phyloP scores from a whole-genome alignment of 441 rosid genomes.

The Brassica balearica region DNA sequence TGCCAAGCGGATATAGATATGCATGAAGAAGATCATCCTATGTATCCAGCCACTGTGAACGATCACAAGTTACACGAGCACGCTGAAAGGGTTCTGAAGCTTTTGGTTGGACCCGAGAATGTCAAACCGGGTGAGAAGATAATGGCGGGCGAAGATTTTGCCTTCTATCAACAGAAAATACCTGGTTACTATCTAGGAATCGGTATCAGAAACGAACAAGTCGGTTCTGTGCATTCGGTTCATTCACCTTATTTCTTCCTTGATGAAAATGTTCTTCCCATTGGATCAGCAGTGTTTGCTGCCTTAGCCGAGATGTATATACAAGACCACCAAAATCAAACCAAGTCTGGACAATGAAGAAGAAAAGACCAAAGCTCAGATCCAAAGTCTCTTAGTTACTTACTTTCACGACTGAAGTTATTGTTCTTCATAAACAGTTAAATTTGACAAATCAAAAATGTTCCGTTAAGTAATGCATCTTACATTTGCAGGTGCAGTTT shows the following conservation, averaged over 20 bases:
- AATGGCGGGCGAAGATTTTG: conserved; percentile 87
- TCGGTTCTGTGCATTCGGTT: conserved; percentile 66
- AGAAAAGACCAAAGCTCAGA: background rate
- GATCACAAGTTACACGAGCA: conserved; percentile 60
- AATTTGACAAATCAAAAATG: no score
- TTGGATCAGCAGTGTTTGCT: conserved; percentile 73
- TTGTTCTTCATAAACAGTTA: no score
- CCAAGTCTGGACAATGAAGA: conserved; percentile 18
- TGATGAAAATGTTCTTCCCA: conserved; percentile 80
- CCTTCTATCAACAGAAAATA: conserved; percentile 74
- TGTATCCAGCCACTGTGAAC: conserved; percentile 69
- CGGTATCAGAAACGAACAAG: conserved; percentile 71
- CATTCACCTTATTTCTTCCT: conserved; percentile 79
- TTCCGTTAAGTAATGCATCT: no score
- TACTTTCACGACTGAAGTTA: background rate
- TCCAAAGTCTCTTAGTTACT: conserved; percentile 3
- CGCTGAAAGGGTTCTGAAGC: conserved; percentile 57
- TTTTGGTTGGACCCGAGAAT: conserved; percentile 66
- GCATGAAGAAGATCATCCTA: conserved; percentile 53
- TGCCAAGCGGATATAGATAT: conserved; percentile 60
- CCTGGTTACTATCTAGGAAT: conserved; percentile 74
- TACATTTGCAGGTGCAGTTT: no score
- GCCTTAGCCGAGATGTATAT: conserved; percentile 72
- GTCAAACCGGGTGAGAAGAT: conserved; percentile 52
- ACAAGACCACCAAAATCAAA: conserved; percentile 53